Conservation (phyloP, 352 stramenopile species). For the Globisporangium cylindrosporum region DNA sequence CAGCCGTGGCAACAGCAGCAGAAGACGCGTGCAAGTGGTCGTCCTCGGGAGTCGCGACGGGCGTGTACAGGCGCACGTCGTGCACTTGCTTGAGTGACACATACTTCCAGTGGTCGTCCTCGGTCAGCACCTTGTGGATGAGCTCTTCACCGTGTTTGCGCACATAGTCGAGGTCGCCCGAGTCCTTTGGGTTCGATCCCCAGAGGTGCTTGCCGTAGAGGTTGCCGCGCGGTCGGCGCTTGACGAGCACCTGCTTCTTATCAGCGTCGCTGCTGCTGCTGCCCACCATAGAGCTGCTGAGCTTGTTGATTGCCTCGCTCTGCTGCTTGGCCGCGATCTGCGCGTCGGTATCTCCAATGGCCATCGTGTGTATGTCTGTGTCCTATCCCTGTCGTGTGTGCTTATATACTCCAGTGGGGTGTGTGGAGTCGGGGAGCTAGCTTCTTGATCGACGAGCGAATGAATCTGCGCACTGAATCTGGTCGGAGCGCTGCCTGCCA, state of each 20-base stretch:
- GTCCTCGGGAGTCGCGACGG: constrained; percentile 21
- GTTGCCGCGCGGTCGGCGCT: constrained; percentile 18
- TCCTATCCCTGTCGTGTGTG: neutral
- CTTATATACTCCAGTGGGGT: neutral
- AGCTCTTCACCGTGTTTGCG: constrained; percentile 44
- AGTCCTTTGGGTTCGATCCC: constrained; percentile 26
- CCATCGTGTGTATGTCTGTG: constrained; percentile 3
- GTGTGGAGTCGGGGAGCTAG: neutral
- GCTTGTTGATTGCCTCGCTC: neutral
- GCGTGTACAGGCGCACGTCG: constrained; percentile 70
- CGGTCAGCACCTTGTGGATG: constrained; percentile 35
- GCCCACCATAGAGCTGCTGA: constrained; percentile 11
- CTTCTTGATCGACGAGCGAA: neutral
- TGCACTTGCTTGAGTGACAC: constrained; percentile 51
- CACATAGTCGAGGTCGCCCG: constrained; percentile 57
- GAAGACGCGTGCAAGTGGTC: constrained; percentile 7
- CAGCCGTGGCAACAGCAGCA: neutral
- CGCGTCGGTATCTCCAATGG: neutral
- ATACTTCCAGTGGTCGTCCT: constrained; percentile 57
- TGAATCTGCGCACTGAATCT: neutral
- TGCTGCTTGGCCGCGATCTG: constrained; percentile 2
- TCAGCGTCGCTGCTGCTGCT: constrained; percentile 5
- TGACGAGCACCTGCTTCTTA: constrained; percentile 4
- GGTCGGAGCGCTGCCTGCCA: neutral
- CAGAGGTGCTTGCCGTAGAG: constrained; percentile 46